Base-by-base conservation (phyloP, 2,329 filamentous ascomycete species). In the Cladophialophora yegresii region DNA sequence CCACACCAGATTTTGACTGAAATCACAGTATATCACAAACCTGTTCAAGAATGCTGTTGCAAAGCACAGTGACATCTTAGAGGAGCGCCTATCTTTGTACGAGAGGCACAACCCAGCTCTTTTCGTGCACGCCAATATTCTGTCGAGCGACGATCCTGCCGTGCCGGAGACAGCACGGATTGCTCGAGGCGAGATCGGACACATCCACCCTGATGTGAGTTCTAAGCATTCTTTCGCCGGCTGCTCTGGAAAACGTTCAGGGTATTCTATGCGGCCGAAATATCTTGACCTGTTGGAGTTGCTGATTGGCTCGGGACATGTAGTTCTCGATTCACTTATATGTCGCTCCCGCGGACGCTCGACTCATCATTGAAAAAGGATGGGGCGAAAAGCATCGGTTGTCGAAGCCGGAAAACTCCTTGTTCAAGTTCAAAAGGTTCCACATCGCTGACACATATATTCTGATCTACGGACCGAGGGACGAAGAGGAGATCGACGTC, bases 381-480 rank as follows among this genome's bases (percentile, higher is more conserved):
- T 96, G 91, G 91, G 92, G 89, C 0, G 87, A 95, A 78, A 72
- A 83, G 10, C 84, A 87, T 76, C 84, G 84, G 8, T 70, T 78
- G 13, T 72, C 75, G 12, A 71, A 75, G 57, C 74, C 90, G 3
- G 84, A 85, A 71, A 87, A 85, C 59, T 84, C 86, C 33, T 87
- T 85, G 80, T 96, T 96, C 75, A 30, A 49, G 16, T 59, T 59
- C 28, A 28, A 59, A 26, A 58, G n/a, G 28, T 57, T 47, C 28
- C 28, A 36, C 49, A 7, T 64, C 10, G 43, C 55, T 22, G 36
- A 55, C 26, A 57, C 57, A 23, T 66, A 59, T 33, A 81, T 91
- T 62, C 87, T 96, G 87, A 81, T 96, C 5, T 96, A 96, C 77
- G 90, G 91, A 16, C 91, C 92, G 1, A 79, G 89, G 71, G 82